Base-by-base conservation (phyloP, 768 basidiomycete genomes). In the Tulasnella sp. region DNA sequence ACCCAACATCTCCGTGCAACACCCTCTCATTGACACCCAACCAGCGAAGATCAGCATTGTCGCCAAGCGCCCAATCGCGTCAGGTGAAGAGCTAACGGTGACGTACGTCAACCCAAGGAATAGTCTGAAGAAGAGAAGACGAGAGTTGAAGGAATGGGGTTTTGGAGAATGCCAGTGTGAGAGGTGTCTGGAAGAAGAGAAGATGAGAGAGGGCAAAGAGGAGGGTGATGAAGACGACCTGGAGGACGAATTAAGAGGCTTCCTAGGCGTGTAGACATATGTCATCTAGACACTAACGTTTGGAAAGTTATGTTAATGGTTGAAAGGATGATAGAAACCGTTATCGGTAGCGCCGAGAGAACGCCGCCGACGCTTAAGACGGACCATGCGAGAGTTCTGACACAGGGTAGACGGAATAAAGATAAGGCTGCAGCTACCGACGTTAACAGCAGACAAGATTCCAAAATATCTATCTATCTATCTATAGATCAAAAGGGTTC, bases 1-100 rank as follows among this genome's bases (percentile, higher is more conserved):
- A 22, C 93, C 95, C 0, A 96, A 94, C 82, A 79, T 90, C 69
- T 91, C 93, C 22, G 89, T 92, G 19, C 89, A 91, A 1, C 94
- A 94, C 81, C 83, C 93, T 76, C 90, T 93, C 81, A 87, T 86
- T 78, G 88, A 88, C 71, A 88, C 85, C 1, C 87, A 91, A 1
- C 89, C 93, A 74, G 86, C 90, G 8, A 88, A 93, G 45, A 91
- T 97, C 81, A 90, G 91, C 0, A 81, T 94, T 34, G 82, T 93
- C n/a, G 91, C 94, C 5, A 88, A 86, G 75, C 82, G 84, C 12
- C 85, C 87, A 25, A 91, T 97, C 74, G 84, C 86, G 31, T 82
- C 85, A 0, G 93, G 93, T 0, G 90, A 94, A 76, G 94, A 96
- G 82, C 86, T 96, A 34, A 76, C 88, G 1, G 88, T 94, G 75